Percentiles rank a stretch among this genome's conserved stretches.
phyloP scores from a whole-genome alignment of 495 filamentous ascomycete genomes.

The Cairneyella variabilis region DNA sequence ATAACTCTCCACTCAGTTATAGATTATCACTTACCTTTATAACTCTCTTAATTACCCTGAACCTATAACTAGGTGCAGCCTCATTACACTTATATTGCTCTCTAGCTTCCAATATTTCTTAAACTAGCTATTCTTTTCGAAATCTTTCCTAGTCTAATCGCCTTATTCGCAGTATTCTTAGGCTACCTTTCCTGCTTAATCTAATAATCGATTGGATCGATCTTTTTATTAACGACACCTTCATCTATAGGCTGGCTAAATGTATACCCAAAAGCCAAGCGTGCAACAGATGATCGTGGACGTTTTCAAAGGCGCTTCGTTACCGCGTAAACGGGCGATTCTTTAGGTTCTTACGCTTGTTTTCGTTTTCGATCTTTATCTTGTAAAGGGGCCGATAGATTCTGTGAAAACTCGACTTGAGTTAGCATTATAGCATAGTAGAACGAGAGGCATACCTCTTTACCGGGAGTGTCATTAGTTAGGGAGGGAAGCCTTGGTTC shows the following conservation, averaged over 20 bases:
- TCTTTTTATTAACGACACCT: constrained; percentile 2
- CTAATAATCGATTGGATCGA: constrained; percentile 12
- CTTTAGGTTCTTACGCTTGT: constrained; percentile 2
- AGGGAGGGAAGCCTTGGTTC: constrained; percentile 6
- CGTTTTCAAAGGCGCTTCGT: constrained; percentile 3
- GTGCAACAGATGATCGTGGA: background rate
- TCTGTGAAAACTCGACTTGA: constrained; percentile 14
- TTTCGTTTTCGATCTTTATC: constrained; percentile 10
- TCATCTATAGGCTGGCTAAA: background rate
- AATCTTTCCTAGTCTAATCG: constrained; percentile 2
- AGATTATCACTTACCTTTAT: too few species aligned
- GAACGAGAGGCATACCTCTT: constrained; percentile 14
- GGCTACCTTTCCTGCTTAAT: background rate
- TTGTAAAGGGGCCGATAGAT: constrained; percentile 1
- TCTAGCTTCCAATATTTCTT: too few species aligned
- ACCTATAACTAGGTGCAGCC: too few species aligned
- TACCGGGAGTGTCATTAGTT: constrained; percentile 12
- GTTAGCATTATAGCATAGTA: constrained; percentile 19
- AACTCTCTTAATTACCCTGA: too few species aligned
- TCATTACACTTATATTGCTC: too few species aligned
- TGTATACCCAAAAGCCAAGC: background rate
- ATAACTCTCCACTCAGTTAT: too few species aligned
- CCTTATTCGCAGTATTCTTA: constrained; percentile 2
- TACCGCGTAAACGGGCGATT: background rate
- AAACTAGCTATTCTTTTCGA: too few species aligned